These are phyloP conservation scores for Chenopodium album DNA, from an alignment of 148 eudicot genomes.

Conservation along the genomic window DNA sequence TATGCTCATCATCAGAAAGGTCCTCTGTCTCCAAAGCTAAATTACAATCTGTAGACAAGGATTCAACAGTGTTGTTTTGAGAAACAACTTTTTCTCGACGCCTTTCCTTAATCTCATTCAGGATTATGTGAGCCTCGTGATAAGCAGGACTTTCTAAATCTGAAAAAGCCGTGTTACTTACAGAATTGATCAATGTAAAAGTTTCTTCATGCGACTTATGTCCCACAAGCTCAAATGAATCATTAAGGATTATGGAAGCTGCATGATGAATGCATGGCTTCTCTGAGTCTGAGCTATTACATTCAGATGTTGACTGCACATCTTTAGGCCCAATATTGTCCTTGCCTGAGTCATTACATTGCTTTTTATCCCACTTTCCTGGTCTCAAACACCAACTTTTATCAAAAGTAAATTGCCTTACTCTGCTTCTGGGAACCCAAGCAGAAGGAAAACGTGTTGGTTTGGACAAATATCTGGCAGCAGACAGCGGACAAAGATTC, in stretches of 20 bases:
- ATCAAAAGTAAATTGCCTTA: conserved; percentile 16
- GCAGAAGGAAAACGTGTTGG: conserved; percentile 25
- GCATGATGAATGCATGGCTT: conserved; percentile 4
- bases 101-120: conserved; percentile 17
- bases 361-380: conserved; percentile 5
- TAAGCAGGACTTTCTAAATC: conserved; percentile 21
- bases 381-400: conserved; percentile 30
- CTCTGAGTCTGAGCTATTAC: conserved; percentile 9
- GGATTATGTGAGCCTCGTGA: conserved; percentile 11
- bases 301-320: conserved; percentile 5
- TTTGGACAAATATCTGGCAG: conserved; percentile 26
- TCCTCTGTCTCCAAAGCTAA: conserved; percentile 5
- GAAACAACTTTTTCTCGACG: conserved; percentile 20
- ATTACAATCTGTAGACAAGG: not conserved
- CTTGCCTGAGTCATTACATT: not conserved
- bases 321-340: not conserved
- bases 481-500: conserved; percentile 21
- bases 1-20: conserved; percentile 19
- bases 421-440: conserved; percentile 35
- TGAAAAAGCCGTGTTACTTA: conserved; percentile 17
- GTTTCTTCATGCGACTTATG: conserved; percentile 23
- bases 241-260: conserved; percentile 2
- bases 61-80: conserved; percentile 7
- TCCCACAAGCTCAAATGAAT: conserved; percentile 20
- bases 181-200: conserved; percentile 12